Evolutionary conservation across 75 land plant genomes (phyloP).

Genomic region (Sequoia sempervirens): DNA sequence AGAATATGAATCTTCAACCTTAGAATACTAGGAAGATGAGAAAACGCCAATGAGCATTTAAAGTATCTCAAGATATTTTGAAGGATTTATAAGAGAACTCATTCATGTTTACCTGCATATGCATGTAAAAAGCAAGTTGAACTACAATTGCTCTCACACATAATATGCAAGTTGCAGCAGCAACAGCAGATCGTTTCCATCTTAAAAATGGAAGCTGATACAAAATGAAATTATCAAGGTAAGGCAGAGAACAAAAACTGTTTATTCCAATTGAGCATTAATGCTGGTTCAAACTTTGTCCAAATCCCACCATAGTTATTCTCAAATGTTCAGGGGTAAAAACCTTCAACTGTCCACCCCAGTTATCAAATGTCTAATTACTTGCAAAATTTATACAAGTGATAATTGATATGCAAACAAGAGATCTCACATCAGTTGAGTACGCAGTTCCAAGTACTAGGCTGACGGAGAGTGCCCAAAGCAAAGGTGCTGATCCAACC

Average conservation of each 20-base stretch:
- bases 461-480: conserved; percentile 89
- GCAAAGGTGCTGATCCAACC: conserved; percentile 81
- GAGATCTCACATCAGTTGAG: conserved; percentile 72
- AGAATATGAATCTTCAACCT: background rate
- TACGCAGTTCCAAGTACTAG: conserved; percentile 95
- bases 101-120: conserved; percentile 65
- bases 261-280: background rate
- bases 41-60: background rate
- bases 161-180: conserved; percentile 91
- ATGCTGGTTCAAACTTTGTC: background rate
- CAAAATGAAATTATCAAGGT: background rate
- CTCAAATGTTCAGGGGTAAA: background rate
- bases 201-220: conserved; percentile 85
- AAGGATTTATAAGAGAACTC: background rate
- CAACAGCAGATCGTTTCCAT: conserved; percentile 93
- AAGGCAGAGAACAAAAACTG: background rate
- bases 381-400: background rate
- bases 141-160: conserved; percentile 92
- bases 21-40: background rate
- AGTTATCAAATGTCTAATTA: background rate
- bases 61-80: background rate
- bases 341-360: background rate
- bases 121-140: conserved; percentile 90
- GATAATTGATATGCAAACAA: background rate
- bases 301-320: conserved; percentile 4